Base-by-base conservation (phyloP, 2,329 filamentous ascomycete genomes). In the Didymella pomorum region DNA sequence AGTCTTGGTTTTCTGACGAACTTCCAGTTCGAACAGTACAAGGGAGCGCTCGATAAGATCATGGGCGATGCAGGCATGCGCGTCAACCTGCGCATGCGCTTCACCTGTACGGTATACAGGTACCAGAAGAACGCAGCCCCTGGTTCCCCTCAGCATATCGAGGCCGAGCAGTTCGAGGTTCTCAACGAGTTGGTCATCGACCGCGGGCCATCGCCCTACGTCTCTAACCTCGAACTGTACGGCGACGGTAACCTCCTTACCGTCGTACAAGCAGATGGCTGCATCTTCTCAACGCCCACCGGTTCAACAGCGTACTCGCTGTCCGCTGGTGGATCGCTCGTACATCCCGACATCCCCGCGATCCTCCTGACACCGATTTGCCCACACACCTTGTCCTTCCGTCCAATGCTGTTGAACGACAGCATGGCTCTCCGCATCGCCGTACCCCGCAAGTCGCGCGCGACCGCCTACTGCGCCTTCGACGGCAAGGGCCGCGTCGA, bases 131-230 rank as follows among this genome's bases (percentile, higher is more conserved):
- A 75, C 37, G 67, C 73, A 14, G 75, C 73, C 41, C 77, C 80
- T 7, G 79, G 84, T 11, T 83, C 86, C n/a, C 86, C 87, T 37
- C 85, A 89, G 42, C 75, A 78, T 65, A 89, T 95, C 68, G 93
- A 97, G 77, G 92, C 90, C 43, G 94, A 98, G 80, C 93, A 97
- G 71, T 98, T 97, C 64, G 95, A 99, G 80, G 94, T 99, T 20
- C 87, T 99, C 64, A 99, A 99, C 79, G 95, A 99, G 80, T 88
- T 99, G 50, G 94, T 99, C 77, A 98, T 99, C 70, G 95, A 99
- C 79, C 91, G 95, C 60, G 95, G 95, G 63, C 95, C 95, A 71
- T 96, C 92, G 16, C 93, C 94, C 20, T 99, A 98, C 75, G 94
- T 99, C 58, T 98, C 94, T 42, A 96, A 97, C 79, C 84, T 99